phyloP scores from a whole-genome alignment of 1,284 basidiomycete species.

The Malassezia equina region DNA sequence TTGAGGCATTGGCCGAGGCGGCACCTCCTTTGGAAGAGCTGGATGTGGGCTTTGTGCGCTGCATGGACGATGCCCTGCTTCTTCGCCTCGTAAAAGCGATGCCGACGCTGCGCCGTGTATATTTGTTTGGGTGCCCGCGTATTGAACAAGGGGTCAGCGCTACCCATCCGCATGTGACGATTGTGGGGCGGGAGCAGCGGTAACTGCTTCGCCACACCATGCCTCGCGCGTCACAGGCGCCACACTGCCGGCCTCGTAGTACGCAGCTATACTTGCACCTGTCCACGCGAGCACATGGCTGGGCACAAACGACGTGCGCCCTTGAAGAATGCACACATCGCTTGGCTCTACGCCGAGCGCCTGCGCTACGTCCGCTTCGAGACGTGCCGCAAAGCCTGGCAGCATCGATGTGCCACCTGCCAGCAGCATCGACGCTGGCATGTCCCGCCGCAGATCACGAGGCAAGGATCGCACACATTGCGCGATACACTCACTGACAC shows the following conservation, averaged over 20 bases:
- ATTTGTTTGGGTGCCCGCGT: conserved; percentile 46
- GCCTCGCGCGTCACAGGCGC: background rate
- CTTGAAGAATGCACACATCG: background rate
- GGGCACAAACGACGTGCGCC: background rate
- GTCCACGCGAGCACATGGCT: conserved; percentile 15
- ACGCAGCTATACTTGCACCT: conserved; percentile 15
- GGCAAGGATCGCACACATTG: conserved; percentile 57
- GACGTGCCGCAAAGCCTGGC: conserved; percentile 77
- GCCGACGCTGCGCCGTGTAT: conserved; percentile 31
- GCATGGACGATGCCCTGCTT: conserved; percentile 71
- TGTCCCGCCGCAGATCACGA: conserved; percentile 69
- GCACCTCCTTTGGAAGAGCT: conserved; percentile 54
- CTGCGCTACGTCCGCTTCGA: conserved; percentile 64
- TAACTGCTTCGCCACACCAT: background rate
- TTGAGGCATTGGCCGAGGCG: conserved; percentile 53
- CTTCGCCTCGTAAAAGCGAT: conserved; percentile 55
- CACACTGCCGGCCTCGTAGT: background rate
- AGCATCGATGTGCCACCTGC: conserved; percentile 81
- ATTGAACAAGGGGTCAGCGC: conserved; percentile 10
- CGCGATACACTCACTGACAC: conserved; percentile 65
- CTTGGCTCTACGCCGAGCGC: conserved; percentile 49
- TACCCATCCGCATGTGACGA: conserved; percentile 20
- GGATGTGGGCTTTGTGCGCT: conserved; percentile 78
- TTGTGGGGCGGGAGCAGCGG: conserved; percentile 25
- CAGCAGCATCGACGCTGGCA: conserved; percentile 71